Percentiles rank a stretch among this genome's conserved stretches.
Evolutionary conservation across 768 basidiomycete genomes (phyloP).

Genomic region (Phylloporus rhodoxanthus): DNA sequence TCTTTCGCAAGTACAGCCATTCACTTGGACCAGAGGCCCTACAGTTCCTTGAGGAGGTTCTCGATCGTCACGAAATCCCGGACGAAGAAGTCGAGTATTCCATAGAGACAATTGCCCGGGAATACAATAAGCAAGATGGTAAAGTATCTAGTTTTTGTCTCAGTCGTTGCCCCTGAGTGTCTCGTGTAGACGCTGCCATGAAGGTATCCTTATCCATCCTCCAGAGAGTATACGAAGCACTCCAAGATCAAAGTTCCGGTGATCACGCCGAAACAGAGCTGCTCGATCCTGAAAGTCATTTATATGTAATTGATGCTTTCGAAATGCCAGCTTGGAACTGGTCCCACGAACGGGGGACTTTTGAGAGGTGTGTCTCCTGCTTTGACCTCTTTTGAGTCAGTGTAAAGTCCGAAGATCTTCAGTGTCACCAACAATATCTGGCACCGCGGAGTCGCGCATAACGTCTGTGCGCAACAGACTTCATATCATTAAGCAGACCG

Average conservation of each 20-base stretch:
- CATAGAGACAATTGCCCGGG: constrained; percentile 74
- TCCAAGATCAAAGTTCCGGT: constrained; percentile 58
- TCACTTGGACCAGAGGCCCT: constrained; percentile 78
- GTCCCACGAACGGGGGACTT: constrained; percentile 79
- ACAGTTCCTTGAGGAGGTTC: constrained; percentile 62
- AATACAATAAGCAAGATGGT: constrained; percentile 90
- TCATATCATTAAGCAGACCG: constrained; percentile 87
- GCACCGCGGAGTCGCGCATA: constrained; percentile 77
- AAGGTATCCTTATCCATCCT: constrained; percentile 69
- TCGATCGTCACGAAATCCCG: constrained; percentile 64
- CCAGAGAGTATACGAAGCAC: constrained; percentile 64
- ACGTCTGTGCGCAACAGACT: constrained; percentile 77
- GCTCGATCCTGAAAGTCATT: constrained; percentile 74
- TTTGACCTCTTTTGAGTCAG: constrained; percentile 1
- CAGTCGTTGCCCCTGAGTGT: background rate
- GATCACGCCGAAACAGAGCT: constrained; percentile 48
- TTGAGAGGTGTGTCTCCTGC: constrained; percentile 62
- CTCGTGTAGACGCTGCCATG: constrained; percentile 65
- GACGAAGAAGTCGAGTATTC: constrained; percentile 68
- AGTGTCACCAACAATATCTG: constrained; percentile 62
- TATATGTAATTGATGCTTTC: constrained; percentile 83
- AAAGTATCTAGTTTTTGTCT: constrained; percentile 9
- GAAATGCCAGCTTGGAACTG: constrained; percentile 96
- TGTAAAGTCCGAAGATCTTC: constrained; percentile 34
- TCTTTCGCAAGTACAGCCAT: constrained; percentile 84